Base-by-base conservation (phyloP, 2,329 filamentous ascomycete species). In the Calonectria montana region DNA sequence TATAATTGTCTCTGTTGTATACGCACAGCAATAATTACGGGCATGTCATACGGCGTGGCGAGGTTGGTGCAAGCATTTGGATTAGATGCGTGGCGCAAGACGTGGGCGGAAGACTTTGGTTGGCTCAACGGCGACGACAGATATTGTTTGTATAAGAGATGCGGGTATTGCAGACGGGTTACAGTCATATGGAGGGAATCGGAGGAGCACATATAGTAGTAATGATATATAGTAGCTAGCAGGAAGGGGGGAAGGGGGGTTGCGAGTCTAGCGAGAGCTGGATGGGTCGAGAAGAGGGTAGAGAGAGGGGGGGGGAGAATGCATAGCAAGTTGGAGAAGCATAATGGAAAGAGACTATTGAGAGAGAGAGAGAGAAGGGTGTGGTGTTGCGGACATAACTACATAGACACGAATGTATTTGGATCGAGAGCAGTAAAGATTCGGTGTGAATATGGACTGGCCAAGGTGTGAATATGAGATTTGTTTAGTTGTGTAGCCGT, bases 1-100 rank as follows among this genome's bases (percentile, higher is more conserved):
- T 98, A 74, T 98, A 85, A 86, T 73, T 31, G 39, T 35, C 68
- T 70, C 48, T 61, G 21, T 15, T 31, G 18, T 31, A 25, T 27
- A 63, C 35, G 15, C 47, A 41, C 45, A 35, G 50, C 41, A 41
- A 53, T 27, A 65, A 65, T 43, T 50, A 55, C 43, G 21, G 37
- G 50, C 35, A 21, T 45, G 21, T 39, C 53, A 27, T 39, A 39
- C 13, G 53, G 35, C 45, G 31, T 66, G 55, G 27, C 18, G 39
- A 45, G 41, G 21, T 43, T 25, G 69, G 70, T 59, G 65, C 61
- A 61, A 48, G 68, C 59, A 67, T 75, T 72, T 70, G 68, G 71
- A 64, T 72, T 74, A 74, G 74, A 70, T 62, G 63, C 66, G 66
- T 39, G 50, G 69, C 69, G 69, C 65, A 68, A 50, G 69, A 65